Conservation (phyloP, 441 rosid genomes). For the Erysimum pusillum region DNA sequence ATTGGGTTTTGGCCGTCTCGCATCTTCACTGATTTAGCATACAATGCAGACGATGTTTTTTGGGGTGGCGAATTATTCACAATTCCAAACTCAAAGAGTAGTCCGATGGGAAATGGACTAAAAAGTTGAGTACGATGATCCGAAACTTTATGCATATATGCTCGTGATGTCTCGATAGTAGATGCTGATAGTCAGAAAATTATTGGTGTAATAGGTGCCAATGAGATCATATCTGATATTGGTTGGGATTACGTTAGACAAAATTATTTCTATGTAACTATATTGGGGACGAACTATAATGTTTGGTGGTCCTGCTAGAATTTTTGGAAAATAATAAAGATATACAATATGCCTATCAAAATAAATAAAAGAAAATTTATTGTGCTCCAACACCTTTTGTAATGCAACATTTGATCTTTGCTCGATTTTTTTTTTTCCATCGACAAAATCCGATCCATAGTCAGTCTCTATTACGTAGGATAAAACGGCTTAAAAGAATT, state of each 20-base stretch:
- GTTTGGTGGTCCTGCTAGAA: constrained; percentile 15
- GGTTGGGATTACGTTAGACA: constrained; percentile 32
- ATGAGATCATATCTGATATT: constrained; percentile 20
- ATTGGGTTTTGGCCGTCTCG: constrained; percentile 26
- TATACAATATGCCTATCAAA: too few relatives aligned
- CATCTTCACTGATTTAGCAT: constrained; percentile 15
- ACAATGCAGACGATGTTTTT: background rate
- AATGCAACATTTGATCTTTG: too few relatives aligned
- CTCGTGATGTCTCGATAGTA: constrained; percentile 1
- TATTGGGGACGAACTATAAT: constrained; percentile 20
- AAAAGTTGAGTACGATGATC: background rate
- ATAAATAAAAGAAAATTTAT: too few relatives aligned
- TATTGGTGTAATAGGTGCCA: background rate
- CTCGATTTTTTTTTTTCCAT: too few relatives aligned
- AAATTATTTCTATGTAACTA: background rate
- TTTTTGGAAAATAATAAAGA: constrained; percentile 4
- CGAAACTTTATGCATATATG: constrained; percentile 27
- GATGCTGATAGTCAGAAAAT: background rate
- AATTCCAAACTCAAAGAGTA: background rate
- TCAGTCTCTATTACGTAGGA: too few relatives aligned
- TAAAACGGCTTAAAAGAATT: too few relatives aligned
- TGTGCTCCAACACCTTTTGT: too few relatives aligned
- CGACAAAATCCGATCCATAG: too few relatives aligned
- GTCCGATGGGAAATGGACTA: constrained; percentile 34
- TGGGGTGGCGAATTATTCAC: constrained; percentile 10